Evolutionary conservation across 768 basidiomycete genomes (phyloP), one percentile per base, ranked within the genome.

Genomic region (Gloeopeniophorella convolvens): DNA sequence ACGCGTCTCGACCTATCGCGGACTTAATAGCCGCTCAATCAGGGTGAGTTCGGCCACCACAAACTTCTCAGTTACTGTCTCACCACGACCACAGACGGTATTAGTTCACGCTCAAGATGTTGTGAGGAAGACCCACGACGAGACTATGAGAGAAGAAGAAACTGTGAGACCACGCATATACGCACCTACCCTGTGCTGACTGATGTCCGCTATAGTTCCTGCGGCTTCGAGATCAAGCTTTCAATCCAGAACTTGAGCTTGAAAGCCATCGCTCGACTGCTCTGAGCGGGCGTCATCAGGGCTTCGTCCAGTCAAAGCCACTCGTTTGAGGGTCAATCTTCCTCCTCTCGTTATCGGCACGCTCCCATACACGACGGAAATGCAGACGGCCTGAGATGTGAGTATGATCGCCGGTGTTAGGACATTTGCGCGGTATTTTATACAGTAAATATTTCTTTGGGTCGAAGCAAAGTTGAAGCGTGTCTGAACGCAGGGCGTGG

Each of bases 91-190:
- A 11, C 55, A 83, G 81, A 85, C 82, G 0, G 69, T 87, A 43
- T 72, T 87, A 7, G 80, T 85, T 2, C 81, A 86, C 59, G 82
- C 84, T 77, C 77, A 85, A 54, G 73, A 77, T 35, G 71, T 68
- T 3, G 73, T 75, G 40, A 69, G 72, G 48, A 70, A 73, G 13
- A 67, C 81, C 28, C 76, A 82, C 60, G 59, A 68, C 16, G 69
- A 71, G 52, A 80, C 73, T 1, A 59, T 73, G 3, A 65, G 64
- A 10, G 81, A 83, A 59, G 83, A 86, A 58, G 71, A 76, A 48
- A 69, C 70, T 58, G 85, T 83, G 33, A 21, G 32, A 5, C 27
- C 12, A 21, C 30, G 18, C 20, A 21, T 24, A 12, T 21, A 20
- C 31, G 10, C 24, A 20, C 16, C 12, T 12, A 32, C 39, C 18